A percentile compares a stretch with the other conserved stretches of the same genome.
These are phyloP conservation scores for Wickerhamiella australiensis DNA, from an alignment of 805 yeast genomes.

Conservation along the genomic window DNA sequence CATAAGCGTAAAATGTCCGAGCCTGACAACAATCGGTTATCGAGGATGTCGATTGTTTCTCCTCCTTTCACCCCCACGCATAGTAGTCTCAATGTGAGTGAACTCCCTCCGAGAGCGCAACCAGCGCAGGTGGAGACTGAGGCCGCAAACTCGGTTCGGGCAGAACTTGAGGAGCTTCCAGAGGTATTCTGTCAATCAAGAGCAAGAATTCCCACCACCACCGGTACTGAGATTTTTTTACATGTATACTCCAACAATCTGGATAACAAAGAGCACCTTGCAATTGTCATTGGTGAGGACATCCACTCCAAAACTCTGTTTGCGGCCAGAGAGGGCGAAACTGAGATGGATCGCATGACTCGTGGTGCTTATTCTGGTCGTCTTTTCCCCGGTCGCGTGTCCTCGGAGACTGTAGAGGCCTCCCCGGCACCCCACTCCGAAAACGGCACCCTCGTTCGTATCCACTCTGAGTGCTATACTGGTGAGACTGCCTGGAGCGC, in stretches of 20 bases:
- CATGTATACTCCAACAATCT: constrained; percentile 78
- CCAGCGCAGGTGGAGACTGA: neutral
- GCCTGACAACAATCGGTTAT: neutral
- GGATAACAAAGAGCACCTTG: constrained; percentile 89
- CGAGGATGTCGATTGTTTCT: constrained; percentile 26
- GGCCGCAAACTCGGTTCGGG: constrained; percentile 2
- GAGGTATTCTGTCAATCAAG: constrained; percentile 77
- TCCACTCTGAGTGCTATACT: constrained; percentile 95
- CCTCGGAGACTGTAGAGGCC: neutral
- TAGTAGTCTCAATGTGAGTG: constrained; percentile 19
- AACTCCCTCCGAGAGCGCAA: neutral
- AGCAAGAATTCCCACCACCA: constrained; percentile 92
- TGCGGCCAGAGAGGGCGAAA: constrained; percentile 48
- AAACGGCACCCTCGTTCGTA: constrained; percentile 50
- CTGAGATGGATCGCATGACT: constrained; percentile 93
- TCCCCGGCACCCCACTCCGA: constrained; percentile 3
- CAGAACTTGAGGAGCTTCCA: constrained; percentile 39
- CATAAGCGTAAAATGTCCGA: neutral
- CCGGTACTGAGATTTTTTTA: constrained; percentile 85
- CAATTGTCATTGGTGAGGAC: constrained; percentile 91
- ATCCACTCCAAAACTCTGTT: constrained; percentile 68
- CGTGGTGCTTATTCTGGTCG: constrained; percentile 94
- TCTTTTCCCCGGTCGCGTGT: constrained; percentile 67
- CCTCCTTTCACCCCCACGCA: constrained; percentile 28
- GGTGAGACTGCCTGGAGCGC: constrained; percentile 99